phyloP scores from a whole-genome alignment of 2,329 filamentous ascomycete genomes.

The Sarocladium kiliense region DNA sequence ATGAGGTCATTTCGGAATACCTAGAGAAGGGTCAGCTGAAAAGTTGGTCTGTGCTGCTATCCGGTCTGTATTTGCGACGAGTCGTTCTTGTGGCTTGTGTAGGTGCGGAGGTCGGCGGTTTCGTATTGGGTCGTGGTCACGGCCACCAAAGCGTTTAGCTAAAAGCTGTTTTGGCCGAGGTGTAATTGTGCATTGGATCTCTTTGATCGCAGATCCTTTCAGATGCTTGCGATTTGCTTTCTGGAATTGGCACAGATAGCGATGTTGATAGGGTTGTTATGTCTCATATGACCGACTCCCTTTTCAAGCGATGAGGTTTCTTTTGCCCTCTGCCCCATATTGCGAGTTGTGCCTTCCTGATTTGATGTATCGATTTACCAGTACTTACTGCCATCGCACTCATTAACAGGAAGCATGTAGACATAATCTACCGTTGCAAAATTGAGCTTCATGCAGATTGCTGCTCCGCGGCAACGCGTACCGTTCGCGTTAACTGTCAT shows the following conservation, averaged over 20 bases:
- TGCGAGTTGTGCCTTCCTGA: too few relatives aligned
- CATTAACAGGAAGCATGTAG: not conserved
- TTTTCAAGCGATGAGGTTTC: too few relatives aligned
- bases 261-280: too few relatives aligned
- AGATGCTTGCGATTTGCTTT: too few relatives aligned
- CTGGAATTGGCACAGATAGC: too few relatives aligned
- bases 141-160: not conserved
- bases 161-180: not conserved
- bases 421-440: not conserved
- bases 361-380: too few relatives aligned
- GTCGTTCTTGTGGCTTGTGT: not conserved
- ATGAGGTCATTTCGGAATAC: conserved; percentile 3
- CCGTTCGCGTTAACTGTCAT: not conserved
- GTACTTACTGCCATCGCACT: not conserved
- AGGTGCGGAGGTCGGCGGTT: not conserved
- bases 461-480: not conserved
- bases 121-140: not conserved
- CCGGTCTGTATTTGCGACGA: not conserved
- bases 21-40: not conserved
- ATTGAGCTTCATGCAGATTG: not conserved
- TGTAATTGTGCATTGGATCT: too few relatives aligned
- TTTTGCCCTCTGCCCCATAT: too few relatives aligned
- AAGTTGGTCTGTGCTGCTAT: not conserved
- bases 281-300: too few relatives aligned
- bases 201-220: too few relatives aligned